Evolutionary conservation across 495 filamentous ascomycete genomes (phyloP), one percentile per base, ranked within the genome.

Genomic region (Daldinia caldariorum): DNA sequence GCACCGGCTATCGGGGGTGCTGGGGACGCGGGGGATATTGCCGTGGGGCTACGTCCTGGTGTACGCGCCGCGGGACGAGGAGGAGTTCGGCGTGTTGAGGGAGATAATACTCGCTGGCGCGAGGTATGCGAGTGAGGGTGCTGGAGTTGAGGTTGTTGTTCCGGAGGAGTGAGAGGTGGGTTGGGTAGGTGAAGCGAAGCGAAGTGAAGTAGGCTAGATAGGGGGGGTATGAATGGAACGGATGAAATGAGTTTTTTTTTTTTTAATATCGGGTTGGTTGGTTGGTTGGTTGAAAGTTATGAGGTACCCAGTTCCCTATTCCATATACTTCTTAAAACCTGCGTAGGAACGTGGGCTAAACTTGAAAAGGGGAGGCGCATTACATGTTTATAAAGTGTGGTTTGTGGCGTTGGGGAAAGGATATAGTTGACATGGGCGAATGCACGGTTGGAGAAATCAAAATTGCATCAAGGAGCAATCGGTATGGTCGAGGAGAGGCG

Each of bases 21-120:
- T 41, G 43, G 63, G 60, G 14, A 3, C 62, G 41, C 59, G 26
- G 26, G 63, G 41, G 1, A 20, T 70, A 35, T 29, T 77, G 58
- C 72, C 76, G 0, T 72, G 63, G 68, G 71, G 65, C 0, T 79
- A 78, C 31, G 63, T 79, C 22, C 29, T 81, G 58, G 20, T 79
- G 2, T 81, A 81, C 29, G 75, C 79, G 67, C 79, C 79, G 67
- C 65, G 78, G 26, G 64, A 69, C 41, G 72, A 68, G n/a, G 72
- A n/a, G 18, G 78, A 80, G 59, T 71, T 66, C 4, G 67, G 43
- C 10, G 63, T 73, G 4, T 76, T 76, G 70, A 50, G 61, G 35
- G 66, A 49, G 39, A 31, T 78, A 5, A 45, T 77, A 10, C 31
- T 67, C 9, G 77, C 77, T 1, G 67, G 63, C 1, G 67, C 65